Base-by-base conservation (phyloP, 2,329 filamentous ascomycete genomes). In the Gaeumannomyces tritici region DNA sequence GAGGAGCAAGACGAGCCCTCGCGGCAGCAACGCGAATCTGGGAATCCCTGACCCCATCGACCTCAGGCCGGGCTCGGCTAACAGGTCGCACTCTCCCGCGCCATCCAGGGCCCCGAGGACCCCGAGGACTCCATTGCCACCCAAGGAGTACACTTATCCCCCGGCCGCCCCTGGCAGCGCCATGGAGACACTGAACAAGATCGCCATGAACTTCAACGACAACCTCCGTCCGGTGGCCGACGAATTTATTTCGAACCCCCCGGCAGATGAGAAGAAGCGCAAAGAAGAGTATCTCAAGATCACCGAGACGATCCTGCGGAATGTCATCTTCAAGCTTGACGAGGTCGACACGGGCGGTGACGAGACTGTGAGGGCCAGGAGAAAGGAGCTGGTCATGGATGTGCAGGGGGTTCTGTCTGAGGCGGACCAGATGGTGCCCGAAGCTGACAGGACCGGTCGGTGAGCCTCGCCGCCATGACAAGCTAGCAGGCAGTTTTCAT, bases 311-410 rank as follows among this genome's bases (percentile, higher is more conserved):
- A 82, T 92, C 54, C 79, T 95, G 79, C 85, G 88, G 65, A 88
- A 92, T 68, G 84, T 92, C 2, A 70, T 93, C 51, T 75, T 95
- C 66, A 93, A 93, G 75, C 74, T 91, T 54, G 90, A 95, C 71
- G 86, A 82, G 27, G 84, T 93, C 3, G 89, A 93, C 67, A 87
- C 87, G 0, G 87, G 88, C 59, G 89, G 89, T 6, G 84, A 90
- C 66, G 72, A 77, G 12, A 85, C 87, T 15, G 85, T 89, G 29
- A 80, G 89, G 65, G 75, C 80, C 15, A 83, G 79, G 71, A 78
- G 90, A 70, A 93, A 89, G 76, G 88, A 87, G 63, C 73, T 93
- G 60, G 88, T 93, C n/a, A 84, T 79, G 68, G 81, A 88, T 66
- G 86, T 89, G 4, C 89, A 93, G 72, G 81, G 77, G 13, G 76